These are phyloP conservation scores for Pichia rugopelliculosa DNA, from an alignment of 805 yeast species.

Conservation along the genomic window DNA sequence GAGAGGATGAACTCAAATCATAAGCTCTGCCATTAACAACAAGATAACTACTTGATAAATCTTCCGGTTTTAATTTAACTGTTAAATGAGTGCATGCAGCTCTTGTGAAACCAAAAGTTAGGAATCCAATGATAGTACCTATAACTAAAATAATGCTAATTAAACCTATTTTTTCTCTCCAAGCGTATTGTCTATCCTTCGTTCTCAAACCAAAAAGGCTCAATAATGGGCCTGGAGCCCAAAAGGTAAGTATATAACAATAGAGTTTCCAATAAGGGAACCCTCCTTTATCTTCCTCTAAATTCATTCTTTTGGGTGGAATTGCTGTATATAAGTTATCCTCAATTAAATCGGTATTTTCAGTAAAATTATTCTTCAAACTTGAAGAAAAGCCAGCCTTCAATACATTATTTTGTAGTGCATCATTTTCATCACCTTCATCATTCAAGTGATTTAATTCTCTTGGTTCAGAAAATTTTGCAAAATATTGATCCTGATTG, in stretches of 20 bases:
- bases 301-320: conserved; percentile 18
- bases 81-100: conserved; percentile 57
- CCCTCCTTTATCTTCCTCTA: conserved; percentile 17
- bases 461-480: neutral
- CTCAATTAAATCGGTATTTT: neutral
- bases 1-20: conserved; percentile 58
- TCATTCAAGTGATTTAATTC: conserved; percentile 47
- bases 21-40: conserved; percentile 80
- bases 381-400: conserved; percentile 24
- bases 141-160: conserved; percentile 64
- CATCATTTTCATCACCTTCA: conserved; percentile 26
- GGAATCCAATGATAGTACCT: conserved; percentile 74
- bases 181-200: conserved; percentile 82
- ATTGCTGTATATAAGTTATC: conserved; percentile 12
- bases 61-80: conserved; percentile 49
- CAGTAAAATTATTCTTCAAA: conserved; percentile 6
- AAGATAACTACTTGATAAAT: conserved; percentile 53
- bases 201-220: conserved; percentile 68
- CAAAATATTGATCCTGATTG: neutral
- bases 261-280: conserved; percentile 67
- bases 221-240: conserved; percentile 81
- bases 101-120: conserved; percentile 85
- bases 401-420: neutral
- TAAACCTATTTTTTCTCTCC: conserved; percentile 94
- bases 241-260: conserved; percentile 75